Conservation (phyloP, 116 monocot genomes). For the Posidonia oceanica region DNA sequence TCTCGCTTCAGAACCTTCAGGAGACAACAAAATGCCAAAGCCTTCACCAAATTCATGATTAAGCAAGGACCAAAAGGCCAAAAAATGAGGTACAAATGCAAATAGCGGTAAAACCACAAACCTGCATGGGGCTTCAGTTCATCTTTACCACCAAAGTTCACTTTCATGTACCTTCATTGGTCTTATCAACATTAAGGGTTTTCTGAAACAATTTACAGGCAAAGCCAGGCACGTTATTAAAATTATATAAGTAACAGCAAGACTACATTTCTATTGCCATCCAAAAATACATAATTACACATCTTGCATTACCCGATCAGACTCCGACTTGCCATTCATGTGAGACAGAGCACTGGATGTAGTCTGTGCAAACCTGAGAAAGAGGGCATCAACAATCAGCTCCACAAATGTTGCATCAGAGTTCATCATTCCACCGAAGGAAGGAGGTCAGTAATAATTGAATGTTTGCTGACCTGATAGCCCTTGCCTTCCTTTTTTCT, state of each 20-base stretch:
- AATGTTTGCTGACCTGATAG: slow-evolving; percentile 27
- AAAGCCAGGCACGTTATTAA: no score
- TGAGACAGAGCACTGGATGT: slow-evolving; percentile 19
- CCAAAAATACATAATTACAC: not conserved
- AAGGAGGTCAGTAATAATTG: not conserved
- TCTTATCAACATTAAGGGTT: not conserved
- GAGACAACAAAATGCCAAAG: no score
- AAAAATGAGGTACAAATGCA: no score
- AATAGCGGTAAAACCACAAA: no score
- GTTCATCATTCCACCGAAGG: not conserved
- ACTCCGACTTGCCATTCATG: slow-evolving; percentile 20
- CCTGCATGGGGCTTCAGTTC: no score
- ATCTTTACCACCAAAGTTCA: no score
- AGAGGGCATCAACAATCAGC: not conserved
- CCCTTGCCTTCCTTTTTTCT: slow-evolving; percentile 68
- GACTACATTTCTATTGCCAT: not conserved
- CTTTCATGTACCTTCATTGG: not conserved
- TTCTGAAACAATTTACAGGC: not conserved
- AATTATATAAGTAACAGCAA: not conserved
- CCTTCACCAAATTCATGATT: no score
- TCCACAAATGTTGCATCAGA: not conserved
- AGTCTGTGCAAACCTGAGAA: slow-evolving; percentile 38
- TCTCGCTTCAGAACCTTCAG: no score
- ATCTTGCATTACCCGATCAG: slow-evolving; percentile 2
- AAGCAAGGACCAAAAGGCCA: no score